These are phyloP conservation scores for Exobasidium rhododendri DNA, from an alignment of 1,284 basidiomycete genomes.

Conservation along the genomic window DNA sequence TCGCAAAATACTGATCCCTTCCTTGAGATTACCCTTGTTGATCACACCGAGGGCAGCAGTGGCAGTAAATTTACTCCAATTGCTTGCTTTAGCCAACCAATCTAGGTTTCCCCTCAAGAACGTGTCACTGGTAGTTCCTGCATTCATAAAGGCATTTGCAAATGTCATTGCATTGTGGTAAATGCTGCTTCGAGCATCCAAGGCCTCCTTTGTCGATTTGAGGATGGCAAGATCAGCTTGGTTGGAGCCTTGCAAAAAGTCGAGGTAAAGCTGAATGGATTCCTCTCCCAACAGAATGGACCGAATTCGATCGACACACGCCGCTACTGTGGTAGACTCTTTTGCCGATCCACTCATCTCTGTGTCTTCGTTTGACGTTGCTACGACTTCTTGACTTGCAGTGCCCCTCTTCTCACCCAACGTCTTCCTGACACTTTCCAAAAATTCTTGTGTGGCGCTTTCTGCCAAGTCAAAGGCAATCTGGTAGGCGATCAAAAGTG, in stretches of 20 bases:
- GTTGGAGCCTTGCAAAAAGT: constrained; percentile 51
- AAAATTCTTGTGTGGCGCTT: constrained; percentile 55
- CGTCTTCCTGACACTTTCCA: constrained; percentile 41
- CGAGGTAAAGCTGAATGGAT: constrained; percentile 53
- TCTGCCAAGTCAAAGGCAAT: constrained; percentile 54
- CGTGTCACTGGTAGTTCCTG: constrained; percentile 53
- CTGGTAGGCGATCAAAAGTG: constrained; percentile 51
- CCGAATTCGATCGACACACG: constrained; percentile 36
- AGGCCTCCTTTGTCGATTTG: constrained; percentile 50
- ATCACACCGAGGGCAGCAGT: constrained; percentile 54
- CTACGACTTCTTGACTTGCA: constrained; percentile 19
- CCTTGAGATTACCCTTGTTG: constrained; percentile 53
- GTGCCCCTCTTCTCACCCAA: constrained; percentile 24
- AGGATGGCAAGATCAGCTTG: constrained; percentile 52
- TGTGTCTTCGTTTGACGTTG: constrained; percentile 21
- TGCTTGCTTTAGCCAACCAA: constrained; percentile 54
- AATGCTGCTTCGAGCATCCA: constrained; percentile 52
- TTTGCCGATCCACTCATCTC: constrained; percentile 26
- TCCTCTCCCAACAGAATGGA: constrained; percentile 51
- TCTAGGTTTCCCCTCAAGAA: constrained; percentile 55
- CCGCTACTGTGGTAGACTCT: constrained; percentile 26
- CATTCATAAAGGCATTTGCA: constrained; percentile 54
- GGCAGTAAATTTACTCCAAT: constrained; percentile 55
- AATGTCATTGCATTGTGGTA: constrained; percentile 54
- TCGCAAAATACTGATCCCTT: constrained; percentile 48